Evolutionary conservation across 371 early-diverging fungal species (phyloP), one percentile per base, ranked within the genome.

Genomic region (Sporodiniella umbellata): DNA sequence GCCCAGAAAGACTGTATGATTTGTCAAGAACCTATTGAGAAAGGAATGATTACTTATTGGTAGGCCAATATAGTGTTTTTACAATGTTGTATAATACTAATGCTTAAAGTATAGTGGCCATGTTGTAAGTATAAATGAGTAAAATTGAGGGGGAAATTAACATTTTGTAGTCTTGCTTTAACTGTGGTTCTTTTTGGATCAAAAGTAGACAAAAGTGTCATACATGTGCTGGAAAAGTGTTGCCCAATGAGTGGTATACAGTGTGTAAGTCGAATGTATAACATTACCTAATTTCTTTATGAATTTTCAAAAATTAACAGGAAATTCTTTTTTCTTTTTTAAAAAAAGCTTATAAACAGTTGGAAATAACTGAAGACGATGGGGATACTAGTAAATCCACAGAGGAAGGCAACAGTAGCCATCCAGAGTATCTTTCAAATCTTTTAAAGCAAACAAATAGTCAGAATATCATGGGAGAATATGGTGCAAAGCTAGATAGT

Each of bases 1-100:
- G 33, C 24, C 19, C 49, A 48, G 19, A 56, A 51, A 3, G 66
- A 77, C 1, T 88, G 88, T 38, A 42, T 79, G 8, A 79, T 86
- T 19, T 88, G 88, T 53, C 65, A 71, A 44, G 54, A 55, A 1
- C 57, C 58, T 12, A 70, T 84, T 38, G 60, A 57, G 0, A 62
- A 75, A 33, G 85, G 84, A 2, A 56, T 70, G n/a, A 56, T 88
- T 31, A 83, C 85, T 5, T 80, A 73, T 48, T 88, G 85, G 45
- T 59, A 64, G 31, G 52, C 61, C 31, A 72, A 71, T 80, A 75
- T 56, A 28, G 30, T 4, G 4, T 28, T 7, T 74, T 54, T 37
- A 51, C 42, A 26, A 23, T 17, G 4, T 47, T 57, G 2, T 5
- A 19, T 14, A 8, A 3, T 24, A 30, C 14, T 31, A 11, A 33